Evolutionary conservation across 805 yeast species (phyloP).

Genomic region (Monosporozyma aquatica): DNA sequence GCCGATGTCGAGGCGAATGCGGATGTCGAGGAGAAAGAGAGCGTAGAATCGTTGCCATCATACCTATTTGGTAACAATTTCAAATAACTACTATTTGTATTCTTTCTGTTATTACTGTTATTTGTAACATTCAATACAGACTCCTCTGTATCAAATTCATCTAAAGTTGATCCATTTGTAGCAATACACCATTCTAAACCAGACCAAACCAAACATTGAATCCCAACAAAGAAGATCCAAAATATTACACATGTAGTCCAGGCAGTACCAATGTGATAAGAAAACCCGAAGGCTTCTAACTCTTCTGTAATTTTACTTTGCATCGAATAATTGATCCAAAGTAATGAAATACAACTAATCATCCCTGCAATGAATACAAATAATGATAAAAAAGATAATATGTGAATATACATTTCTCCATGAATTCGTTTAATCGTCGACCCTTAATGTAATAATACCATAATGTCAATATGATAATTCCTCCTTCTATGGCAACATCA

Average conservation of each 20-base stretch:
- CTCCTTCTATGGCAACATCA: constrained; percentile 9
- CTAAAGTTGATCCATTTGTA: constrained; percentile 5
- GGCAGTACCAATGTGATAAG: constrained; percentile 17
- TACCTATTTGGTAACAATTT: neutral
- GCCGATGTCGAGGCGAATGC: neutral
- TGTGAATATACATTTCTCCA: constrained; percentile 20
- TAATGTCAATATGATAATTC: constrained; percentile 11
- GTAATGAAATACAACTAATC: constrained; percentile 12
- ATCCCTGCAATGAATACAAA: constrained; percentile 17
- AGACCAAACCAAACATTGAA: constrained; percentile 26
- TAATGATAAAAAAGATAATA: constrained; percentile 19
- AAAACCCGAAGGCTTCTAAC: constrained; percentile 22
- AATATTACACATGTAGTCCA: constrained; percentile 23
- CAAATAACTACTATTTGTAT: constrained; percentile 3
- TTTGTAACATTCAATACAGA: no score
- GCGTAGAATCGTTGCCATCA: neutral
- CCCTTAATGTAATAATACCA: constrained; percentile 26
- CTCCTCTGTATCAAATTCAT: neutral
- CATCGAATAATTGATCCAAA: constrained; percentile 13
- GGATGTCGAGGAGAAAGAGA: neutral
- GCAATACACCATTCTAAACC: constrained; percentile 31
- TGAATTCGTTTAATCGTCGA: constrained; percentile 13
- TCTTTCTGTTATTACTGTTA: neutral
- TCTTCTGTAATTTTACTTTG: constrained; percentile 18
- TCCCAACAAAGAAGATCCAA: constrained; percentile 13